A percentile compares a stretch with the other conserved stretches of the same genome.
phyloP scores from a whole-genome alignment of 2,329 filamentous ascomycete genomes.

The Aspergillus glaucus region DNA sequence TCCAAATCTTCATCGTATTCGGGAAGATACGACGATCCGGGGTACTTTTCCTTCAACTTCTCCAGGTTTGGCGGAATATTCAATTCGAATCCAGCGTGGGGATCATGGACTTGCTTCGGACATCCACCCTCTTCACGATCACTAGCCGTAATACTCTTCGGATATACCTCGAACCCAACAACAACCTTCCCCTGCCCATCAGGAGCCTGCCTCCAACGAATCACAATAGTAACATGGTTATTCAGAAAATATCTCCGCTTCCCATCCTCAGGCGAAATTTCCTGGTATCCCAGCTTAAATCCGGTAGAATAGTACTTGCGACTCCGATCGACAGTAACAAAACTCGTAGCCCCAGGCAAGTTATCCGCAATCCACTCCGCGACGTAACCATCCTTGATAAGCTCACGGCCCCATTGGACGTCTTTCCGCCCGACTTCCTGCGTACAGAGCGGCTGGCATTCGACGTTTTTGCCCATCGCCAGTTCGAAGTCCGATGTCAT shows the following conservation, averaged over 20 bases:
- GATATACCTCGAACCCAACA: constrained; percentile 84
- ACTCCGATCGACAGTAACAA: constrained; percentile 76
- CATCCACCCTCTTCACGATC: constrained; percentile 61
- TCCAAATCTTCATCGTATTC: constrained; percentile 53
- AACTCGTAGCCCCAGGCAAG: constrained; percentile 79
- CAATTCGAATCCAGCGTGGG: constrained; percentile 62
- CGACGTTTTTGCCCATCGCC: constrained; percentile 66
- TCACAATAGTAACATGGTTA: constrained; percentile 81
- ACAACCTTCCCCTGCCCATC: constrained; percentile 66
- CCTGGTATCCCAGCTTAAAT: constrained; percentile 79
- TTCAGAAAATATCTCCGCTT: constrained; percentile 68
- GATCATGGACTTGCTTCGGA: constrained; percentile 58
- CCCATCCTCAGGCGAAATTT: constrained; percentile 54
- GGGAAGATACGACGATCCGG: constrained; percentile 55
- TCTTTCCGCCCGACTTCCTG: constrained; percentile 59
- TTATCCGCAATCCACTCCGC: constrained; percentile 93
- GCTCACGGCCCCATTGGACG: constrained; percentile 60
- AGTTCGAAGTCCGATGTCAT: constrained; percentile 78
- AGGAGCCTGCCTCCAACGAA: constrained; percentile 68
- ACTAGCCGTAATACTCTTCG: constrained; percentile 67
- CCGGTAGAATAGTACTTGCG: constrained; percentile 84
- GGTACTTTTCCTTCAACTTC: constrained; percentile 48
- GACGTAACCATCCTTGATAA: constrained; percentile 76
- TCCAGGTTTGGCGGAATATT: constrained; percentile 60
- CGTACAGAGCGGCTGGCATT: constrained; percentile 68